Evolutionary conservation across 352 stramenopile genomes (phyloP).

Genomic region (Phytophthora uliginosa): DNA sequence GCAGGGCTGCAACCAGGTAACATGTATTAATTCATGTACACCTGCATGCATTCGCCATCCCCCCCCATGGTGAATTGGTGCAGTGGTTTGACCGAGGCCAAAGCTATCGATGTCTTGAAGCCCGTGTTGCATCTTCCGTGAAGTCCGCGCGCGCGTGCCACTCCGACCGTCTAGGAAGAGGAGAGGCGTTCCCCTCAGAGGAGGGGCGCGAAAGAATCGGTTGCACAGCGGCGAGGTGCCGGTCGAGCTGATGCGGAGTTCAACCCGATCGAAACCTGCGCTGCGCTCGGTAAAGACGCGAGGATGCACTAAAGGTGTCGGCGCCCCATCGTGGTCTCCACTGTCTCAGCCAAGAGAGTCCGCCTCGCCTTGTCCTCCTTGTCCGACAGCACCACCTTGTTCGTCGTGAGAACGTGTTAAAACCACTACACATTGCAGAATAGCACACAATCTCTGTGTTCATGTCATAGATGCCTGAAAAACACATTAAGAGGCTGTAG

Average conservation of each 20-base stretch:
- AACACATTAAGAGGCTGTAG: too few relatives aligned
- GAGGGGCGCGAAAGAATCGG: constrained; percentile 29
- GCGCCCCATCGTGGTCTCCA: constrained; percentile 20
- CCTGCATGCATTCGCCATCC: too few relatives aligned
- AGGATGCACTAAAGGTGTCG: neutral
- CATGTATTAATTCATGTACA: too few relatives aligned
- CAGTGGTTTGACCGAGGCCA: neutral
- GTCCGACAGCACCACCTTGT: constrained; percentile 3
- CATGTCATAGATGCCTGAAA: too few relatives aligned
- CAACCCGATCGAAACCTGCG: neutral
- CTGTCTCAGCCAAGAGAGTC: constrained; percentile 4
- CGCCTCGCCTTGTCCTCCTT: neutral
- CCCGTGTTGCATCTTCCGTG: constrained; percentile 15
- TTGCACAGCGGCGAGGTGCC: neutral
- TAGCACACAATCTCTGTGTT: too few relatives aligned
- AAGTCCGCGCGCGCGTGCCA: neutral
- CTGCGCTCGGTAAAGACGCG: constrained; percentile 4
- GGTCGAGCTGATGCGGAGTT: neutral
- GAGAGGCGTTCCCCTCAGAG: neutral
- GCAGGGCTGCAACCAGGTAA: neutral
- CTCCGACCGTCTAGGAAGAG: constrained; percentile 5
- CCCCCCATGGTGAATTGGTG: constrained; percentile 5
- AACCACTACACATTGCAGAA: neutral
- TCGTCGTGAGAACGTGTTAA: neutral
- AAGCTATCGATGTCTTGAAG: constrained; percentile 3